Evolutionary conservation across 495 filamentous ascomycete species (phyloP).

Genomic region (Aspergillus haitiensis): DNA sequence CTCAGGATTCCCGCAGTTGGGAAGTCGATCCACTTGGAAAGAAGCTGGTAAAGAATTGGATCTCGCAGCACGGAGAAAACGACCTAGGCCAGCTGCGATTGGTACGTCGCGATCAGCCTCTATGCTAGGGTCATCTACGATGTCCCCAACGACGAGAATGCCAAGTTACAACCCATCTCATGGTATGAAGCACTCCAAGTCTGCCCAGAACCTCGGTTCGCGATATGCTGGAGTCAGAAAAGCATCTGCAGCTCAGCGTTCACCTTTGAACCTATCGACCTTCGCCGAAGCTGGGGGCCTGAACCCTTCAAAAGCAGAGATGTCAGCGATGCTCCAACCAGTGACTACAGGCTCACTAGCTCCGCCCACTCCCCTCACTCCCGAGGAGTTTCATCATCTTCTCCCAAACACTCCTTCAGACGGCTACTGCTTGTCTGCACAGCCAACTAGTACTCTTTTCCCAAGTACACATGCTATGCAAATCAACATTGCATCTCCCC

Average conservation of each 20-base stretch:
- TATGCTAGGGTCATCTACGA: constrained; percentile 40
- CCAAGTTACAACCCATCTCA: constrained; percentile 38
- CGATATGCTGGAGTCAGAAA: constrained; percentile 55
- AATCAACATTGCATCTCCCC: constrained; percentile 50
- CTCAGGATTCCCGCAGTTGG: constrained; percentile 29
- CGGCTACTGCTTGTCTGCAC: constrained; percentile 44
- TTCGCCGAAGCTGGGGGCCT: constrained; percentile 48
- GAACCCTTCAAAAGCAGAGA: constrained; percentile 42
- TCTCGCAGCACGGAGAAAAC: constrained; percentile 54
- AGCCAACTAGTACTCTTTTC: constrained; percentile 41
- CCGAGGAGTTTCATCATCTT: constrained; percentile 47
- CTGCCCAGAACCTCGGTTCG: constrained; percentile 49
- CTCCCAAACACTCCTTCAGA: constrained; percentile 43
- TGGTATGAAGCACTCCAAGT: constrained; percentile 55
- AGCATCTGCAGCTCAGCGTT: constrained; percentile 49
- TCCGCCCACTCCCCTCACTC: constrained; percentile 51
- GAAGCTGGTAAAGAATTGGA: constrained; percentile 50
- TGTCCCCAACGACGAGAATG: constrained; percentile 44
- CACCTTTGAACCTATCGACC: constrained; percentile 52
- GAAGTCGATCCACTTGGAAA: constrained; percentile 36
- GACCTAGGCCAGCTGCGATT: constrained; percentile 55
- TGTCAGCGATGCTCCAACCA: constrained; percentile 39
- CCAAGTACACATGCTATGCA: constrained; percentile 47
- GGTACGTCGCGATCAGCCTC: constrained; percentile 44
- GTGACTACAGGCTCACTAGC: constrained; percentile 41